Evolutionary conservation across 352 stramenopile genomes (phyloP), one percentile per base, ranked within the genome.

Genomic region (Phytophthora rubi): DNA sequence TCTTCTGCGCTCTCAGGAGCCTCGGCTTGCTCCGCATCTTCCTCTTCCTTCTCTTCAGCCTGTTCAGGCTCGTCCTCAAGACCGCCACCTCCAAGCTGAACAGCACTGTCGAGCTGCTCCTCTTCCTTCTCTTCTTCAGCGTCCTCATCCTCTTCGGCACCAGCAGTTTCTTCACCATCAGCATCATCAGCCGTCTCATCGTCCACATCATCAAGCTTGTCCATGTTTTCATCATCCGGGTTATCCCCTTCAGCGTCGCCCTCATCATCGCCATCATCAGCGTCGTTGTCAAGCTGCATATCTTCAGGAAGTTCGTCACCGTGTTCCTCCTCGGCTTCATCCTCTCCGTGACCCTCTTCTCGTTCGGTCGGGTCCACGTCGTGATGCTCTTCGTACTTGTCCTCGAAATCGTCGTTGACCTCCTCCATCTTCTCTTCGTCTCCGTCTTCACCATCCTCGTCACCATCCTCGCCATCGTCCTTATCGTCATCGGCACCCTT

Each of bases 401-500:
- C 81, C 28, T 97, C 90, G 57, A 94, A 92, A 71, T 95, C 82
- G n/a, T 98, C 93, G 64, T 98, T 93, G 47, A 98, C 81, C 33
- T 97, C 74, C 6, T 98, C 90, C 62, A 98, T 84, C 62, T 79
- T 83, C 33, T 85, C 76, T 1, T 90, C 84, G 32, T 85, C 84
- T 13, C 80, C 71, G 2, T 63, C 74, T 26, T 83, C 71, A 16
- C 77, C 71, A 2, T 75, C 74, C 39, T 86, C 80, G 23, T 69
- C 70, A 16, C 53, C 70, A 30, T 88, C 73, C 15, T 86, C 81
- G 18, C 49, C 62, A 26, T 26, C 23, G 18, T 42, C 61, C 32
- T 69, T 57, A 28, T 78, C 73, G 47, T 73, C 82, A 16, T 65
- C 33, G 12, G 59, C 79, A 23, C 71, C 73, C n/a, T 86, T 85